Percentiles rank a stretch among this genome's conserved stretches.
Evolutionary conservation across 2,329 filamentous ascomycete species (phyloP).

Genomic region (Rasamsonia emersonii): DNA sequence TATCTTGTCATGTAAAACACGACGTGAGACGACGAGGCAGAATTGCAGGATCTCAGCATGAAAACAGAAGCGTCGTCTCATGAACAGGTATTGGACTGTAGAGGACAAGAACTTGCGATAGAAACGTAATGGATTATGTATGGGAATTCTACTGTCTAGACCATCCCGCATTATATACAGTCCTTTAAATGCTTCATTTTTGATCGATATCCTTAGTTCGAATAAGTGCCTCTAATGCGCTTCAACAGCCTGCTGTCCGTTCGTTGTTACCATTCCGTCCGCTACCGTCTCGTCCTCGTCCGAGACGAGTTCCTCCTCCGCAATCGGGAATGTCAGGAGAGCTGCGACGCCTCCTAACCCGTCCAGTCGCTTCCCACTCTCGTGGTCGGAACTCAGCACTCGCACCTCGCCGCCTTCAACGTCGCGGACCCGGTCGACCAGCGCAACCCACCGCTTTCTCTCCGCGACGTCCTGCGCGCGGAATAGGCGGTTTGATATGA

Average conservation of each 20-base stretch:
- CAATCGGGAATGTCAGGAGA: slow-evolving; percentile 79
- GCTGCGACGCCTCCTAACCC: slow-evolving; percentile 81
- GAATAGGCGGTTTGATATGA: slow-evolving; percentile 84
- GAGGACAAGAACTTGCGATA: too few relatives aligned
- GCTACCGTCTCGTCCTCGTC: slow-evolving; percentile 22
- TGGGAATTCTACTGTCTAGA: too few relatives aligned
- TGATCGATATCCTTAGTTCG: background rate
- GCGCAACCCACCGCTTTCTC: slow-evolving; percentile 68
- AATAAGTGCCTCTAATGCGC: slow-evolving; percentile 3
- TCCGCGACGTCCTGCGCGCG: slow-evolving; percentile 69
- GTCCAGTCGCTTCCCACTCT: slow-evolving; percentile 79
- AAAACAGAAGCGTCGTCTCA: too few relatives aligned
- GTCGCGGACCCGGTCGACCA: slow-evolving; percentile 81
- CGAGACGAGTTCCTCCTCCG: slow-evolving; percentile 67
- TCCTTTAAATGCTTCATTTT: background rate
- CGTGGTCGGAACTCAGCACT: slow-evolving; percentile 87
- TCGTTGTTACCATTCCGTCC: slow-evolving; percentile 7
- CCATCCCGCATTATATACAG: too few relatives aligned
- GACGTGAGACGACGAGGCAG: too few relatives aligned
- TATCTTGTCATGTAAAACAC: too few relatives aligned
- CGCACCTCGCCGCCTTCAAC: slow-evolving; percentile 75
- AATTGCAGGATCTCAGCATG: too few relatives aligned
- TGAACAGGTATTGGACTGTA: too few relatives aligned
- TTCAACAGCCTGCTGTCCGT: slow-evolving; percentile 6
- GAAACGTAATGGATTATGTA: too few relatives aligned